Conservation (phyloP, 805 yeast species). For the Kregervanrija pseudodelftensis region DNA sequence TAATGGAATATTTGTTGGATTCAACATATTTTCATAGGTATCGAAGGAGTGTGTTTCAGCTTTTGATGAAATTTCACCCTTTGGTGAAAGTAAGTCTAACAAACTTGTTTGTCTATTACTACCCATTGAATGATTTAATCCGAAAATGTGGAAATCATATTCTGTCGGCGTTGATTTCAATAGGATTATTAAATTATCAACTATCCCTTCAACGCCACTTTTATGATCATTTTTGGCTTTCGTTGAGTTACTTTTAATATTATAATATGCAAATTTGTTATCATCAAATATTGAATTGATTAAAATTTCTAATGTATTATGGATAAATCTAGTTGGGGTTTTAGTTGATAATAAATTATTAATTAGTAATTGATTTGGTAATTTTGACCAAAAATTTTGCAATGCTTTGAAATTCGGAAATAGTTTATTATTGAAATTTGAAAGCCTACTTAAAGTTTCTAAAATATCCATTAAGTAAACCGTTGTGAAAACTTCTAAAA, state of each 20-base stretch:
- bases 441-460: conserved; percentile 35
- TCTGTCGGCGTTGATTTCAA: conserved; percentile 25
- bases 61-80: conserved; percentile 8
- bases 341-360: conserved; percentile 40
- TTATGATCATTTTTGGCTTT: conserved; percentile 2
- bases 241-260: conserved; percentile 11
- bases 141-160: conserved; percentile 39
- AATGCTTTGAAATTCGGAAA: conserved; percentile 9
- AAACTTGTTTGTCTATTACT: conserved; percentile 38
- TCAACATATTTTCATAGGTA: conserved; percentile 11
- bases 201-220: conserved; percentile 2
- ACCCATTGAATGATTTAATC: conserved; percentile 49
- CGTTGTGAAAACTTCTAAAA: conserved; percentile 44
- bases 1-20: conserved; percentile 6
- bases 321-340: conserved; percentile 46
- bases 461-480: conserved; percentile 49
- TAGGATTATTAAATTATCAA: conserved; percentile 18
- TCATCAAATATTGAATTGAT: conserved; percentile 32
- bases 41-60: conserved; percentile 25
- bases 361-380: conserved; percentile 28
- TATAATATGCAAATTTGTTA: conserved; percentile 23
- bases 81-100: conserved; percentile 32
- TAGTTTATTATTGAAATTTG: conserved; percentile 14
- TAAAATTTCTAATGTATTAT: conserved; percentile 47
- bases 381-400: conserved; percentile 28